These are phyloP conservation scores for Simplicillium sp. DNA, from an alignment of 2,329 filamentous ascomycete genomes.

Conservation along the genomic window DNA sequence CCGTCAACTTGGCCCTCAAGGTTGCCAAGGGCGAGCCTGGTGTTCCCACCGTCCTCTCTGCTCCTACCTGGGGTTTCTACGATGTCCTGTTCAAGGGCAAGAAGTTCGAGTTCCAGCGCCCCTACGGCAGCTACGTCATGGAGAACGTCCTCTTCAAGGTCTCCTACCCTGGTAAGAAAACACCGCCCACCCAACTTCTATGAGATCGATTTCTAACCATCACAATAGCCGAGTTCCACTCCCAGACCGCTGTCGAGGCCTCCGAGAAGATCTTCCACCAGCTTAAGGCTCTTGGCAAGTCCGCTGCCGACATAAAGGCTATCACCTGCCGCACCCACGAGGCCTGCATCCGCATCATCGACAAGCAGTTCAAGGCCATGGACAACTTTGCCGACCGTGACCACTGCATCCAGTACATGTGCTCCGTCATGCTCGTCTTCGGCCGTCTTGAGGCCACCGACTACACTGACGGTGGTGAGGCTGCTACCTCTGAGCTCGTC, in stretches of 20 bases:
- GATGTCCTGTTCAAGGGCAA: slow-evolving; percentile 96
- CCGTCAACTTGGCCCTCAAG: slow-evolving; percentile 84
- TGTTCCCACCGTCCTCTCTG: slow-evolving; percentile 84
- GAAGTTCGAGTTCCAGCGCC: slow-evolving; percentile 90
- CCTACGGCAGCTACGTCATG: slow-evolving; percentile 98
- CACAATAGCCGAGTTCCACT: slow-evolving; percentile 79
- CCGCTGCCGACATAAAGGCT: slow-evolving; percentile 83
- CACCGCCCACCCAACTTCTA: neutral
- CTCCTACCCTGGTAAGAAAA: slow-evolving; percentile 76
- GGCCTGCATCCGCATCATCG: slow-evolving; percentile 96
- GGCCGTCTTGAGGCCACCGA: slow-evolving; percentile 88
- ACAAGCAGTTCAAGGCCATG: slow-evolving; percentile 99
- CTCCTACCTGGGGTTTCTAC: slow-evolving; percentile 96
- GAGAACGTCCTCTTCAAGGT: slow-evolving; percentile 99
- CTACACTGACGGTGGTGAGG: slow-evolving; percentile 88
- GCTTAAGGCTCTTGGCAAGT: slow-evolving; percentile 78
- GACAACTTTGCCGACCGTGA: slow-evolving; percentile 99
- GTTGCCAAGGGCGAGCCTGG: slow-evolving; percentile 86
- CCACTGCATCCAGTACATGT: slow-evolving; percentile 99
- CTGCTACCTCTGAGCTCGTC: slow-evolving; percentile 79
- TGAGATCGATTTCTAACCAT: neutral
- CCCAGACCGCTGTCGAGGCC: slow-evolving; percentile 93
- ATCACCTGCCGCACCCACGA: slow-evolving; percentile 96
- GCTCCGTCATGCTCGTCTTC: slow-evolving; percentile 89
- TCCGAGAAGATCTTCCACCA: slow-evolving; percentile 80